Base-by-base conservation (phyloP, 306 rosid species). In the Citrullus amarus region DNA sequence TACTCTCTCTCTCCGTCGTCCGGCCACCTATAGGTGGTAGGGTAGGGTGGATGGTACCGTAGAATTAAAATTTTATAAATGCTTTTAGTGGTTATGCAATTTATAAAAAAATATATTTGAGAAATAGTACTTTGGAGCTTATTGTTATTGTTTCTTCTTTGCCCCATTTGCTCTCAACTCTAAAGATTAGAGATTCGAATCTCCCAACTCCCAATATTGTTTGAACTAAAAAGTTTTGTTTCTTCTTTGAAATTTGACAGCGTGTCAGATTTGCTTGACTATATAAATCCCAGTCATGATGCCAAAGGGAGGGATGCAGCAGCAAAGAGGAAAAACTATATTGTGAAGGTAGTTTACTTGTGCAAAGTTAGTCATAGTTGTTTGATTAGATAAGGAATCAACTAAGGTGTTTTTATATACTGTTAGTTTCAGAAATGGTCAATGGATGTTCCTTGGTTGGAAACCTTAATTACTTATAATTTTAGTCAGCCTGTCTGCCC, bases 251-350 rank as follows among this genome's bases (percentile, higher is more conserved):
- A 81, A 81, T 76, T 77, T 87, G 79, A 80, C 90, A 95, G 98
- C 78, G 98, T 95, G 68, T 95, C 98, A 6, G 98, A 95, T 85
- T 87, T 95, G 88, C 98, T 95, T 53, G 98, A 95, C 88, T 95
- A 95, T 85, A 95, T 95, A 61, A 92, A 84, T 86, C 98, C 97
- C 59, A 86, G 80, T 84, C 88, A 95, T 43, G 92, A 86, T 82
- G 85, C 88, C 74, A 88, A 88, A 83, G 98, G 91, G 65, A 88
- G 92, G 82, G 93, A 91, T 83, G 87, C 78, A 12, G 86, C 90
- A 59, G 78, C 85, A 65, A 95, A 86, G 91, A 91, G 96, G 85
- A 92, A 87, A 87, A 89, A 81, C 84, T 89, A 91, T 84, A 77
- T 87, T 79, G 72, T 91, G 59, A 91, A 92, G 95, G 95, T 88